Evolutionary conservation across 441 rosid species (phyloP).

Genomic region (Capsella rubella): DNA sequence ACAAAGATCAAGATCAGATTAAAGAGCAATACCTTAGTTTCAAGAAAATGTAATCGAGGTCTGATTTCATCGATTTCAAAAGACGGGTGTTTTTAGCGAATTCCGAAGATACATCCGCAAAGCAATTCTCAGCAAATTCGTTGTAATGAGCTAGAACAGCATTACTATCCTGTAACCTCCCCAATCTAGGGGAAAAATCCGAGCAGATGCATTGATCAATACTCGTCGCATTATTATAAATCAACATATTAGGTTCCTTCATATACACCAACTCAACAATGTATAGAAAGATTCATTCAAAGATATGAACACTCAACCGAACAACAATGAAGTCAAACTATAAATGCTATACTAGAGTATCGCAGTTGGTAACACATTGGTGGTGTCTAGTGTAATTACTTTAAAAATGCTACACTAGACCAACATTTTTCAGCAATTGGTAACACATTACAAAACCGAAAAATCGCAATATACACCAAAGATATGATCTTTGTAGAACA

Average conservation of each 20-base stretch:
- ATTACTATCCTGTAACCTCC: slow-evolving; percentile 95
- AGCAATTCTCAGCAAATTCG: slow-evolving; percentile 82
- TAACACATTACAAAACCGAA: no score
- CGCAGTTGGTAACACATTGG: no score
- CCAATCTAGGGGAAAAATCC: slow-evolving; percentile 59
- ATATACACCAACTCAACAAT: neutral
- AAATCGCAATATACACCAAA: no score
- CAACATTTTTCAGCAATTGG: no score
- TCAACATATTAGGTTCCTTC: neutral
- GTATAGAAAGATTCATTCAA: neutral
- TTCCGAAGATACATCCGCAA: slow-evolving; percentile 71
- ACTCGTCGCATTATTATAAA: slow-evolving; percentile 9
- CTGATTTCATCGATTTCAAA: slow-evolving; percentile 77
- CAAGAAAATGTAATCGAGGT: slow-evolving; percentile 88
- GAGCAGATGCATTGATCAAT: neutral
- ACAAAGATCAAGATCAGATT: neutral
- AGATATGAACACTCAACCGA: neutral
- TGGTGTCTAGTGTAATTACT: no score
- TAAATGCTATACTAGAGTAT: no score
- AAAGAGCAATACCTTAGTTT: slow-evolving; percentile 69
- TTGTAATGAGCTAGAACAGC: slow-evolving; percentile 93
- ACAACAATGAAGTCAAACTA: neutral
- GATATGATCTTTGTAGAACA: slow-evolving; percentile 46
- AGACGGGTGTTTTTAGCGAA: slow-evolving; percentile 71
- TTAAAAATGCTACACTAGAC: no score